phyloP scores from a whole-genome alignment of 768 basidiomycete species.

The Auriscalpium orientale region DNA sequence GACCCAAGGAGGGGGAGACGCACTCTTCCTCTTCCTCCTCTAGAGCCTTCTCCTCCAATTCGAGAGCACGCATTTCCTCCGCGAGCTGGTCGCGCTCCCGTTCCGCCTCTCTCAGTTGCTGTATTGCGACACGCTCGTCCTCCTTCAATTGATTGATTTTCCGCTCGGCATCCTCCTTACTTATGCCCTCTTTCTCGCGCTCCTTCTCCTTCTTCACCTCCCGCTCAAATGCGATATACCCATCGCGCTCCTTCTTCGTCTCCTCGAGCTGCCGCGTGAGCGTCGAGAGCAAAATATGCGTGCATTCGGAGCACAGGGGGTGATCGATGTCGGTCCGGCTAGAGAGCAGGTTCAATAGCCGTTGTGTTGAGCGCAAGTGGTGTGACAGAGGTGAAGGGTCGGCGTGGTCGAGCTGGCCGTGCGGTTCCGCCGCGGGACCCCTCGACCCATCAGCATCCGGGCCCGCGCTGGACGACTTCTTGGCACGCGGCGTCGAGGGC shows the following conservation, averaged over 20 bases:
- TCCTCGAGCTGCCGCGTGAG: conserved; percentile 82
- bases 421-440: conserved; percentile 23
- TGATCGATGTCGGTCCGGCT: conserved; percentile 80
- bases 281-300: conserved; percentile 66
- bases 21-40: conserved; percentile 80
- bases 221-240: conserved; percentile 88
- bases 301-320: conserved; percentile 93
- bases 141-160: conserved; percentile 65
- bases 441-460: conserved; percentile 23
- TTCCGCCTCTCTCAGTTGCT: conserved; percentile 71
- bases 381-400: conserved; percentile 72
- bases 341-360: conserved; percentile 71
- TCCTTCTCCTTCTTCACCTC: conserved; percentile 80
- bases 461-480: conserved; percentile 35
- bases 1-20: conserved; percentile 24
- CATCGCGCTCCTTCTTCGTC: conserved; percentile 85
- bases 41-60: conserved; percentile 71
- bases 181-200: conserved; percentile 52
- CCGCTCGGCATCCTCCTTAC: conserved; percentile 58
- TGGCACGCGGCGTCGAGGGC: conserved; percentile 34
- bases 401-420: conserved; percentile 41
- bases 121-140: conserved; percentile 62
- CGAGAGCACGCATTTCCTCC: conserved; percentile 60
- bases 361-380: conserved; percentile 67
- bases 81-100: conserved; percentile 70